Conservation (phyloP, 371 early-diverging fungal genomes). For the Batkoa obscura region DNA sequence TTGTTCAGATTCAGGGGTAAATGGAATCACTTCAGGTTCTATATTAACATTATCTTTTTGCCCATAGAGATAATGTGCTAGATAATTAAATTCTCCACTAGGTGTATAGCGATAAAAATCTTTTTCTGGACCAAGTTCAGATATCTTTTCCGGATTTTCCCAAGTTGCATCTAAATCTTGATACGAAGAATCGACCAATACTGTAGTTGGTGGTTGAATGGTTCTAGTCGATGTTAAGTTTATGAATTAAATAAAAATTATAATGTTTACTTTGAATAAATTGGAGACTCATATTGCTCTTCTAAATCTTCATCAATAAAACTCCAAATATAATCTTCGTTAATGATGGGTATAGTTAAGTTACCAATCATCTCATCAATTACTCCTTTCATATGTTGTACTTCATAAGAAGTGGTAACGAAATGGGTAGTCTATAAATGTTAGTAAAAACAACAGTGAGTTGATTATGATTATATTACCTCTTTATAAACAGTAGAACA, state of each 20-base stretch:
- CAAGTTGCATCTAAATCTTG: background rate
- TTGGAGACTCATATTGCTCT: background rate
- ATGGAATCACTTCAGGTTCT: background rate
- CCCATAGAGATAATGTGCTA: background rate
- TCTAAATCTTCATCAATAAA: background rate
- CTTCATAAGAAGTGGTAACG: conserved; percentile 4
- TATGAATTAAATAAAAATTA: background rate
- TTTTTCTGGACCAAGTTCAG: too few species aligned
- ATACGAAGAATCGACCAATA: background rate
- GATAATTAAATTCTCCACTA: conserved; percentile 2
- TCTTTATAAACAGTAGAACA: background rate
- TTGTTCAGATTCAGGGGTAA: background rate
- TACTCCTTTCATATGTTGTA: conserved; percentile 4
- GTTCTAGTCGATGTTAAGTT: background rate
- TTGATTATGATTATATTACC: background rate
- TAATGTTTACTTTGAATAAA: background rate
- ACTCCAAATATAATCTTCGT: conserved; percentile 6
- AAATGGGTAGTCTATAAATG: conserved; percentile 5
- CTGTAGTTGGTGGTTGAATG: background rate
- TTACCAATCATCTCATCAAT: conserved; percentile 3
- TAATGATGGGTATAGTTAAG: background rate
- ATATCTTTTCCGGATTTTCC: background rate
- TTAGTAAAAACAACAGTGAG: background rate
- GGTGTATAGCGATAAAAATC: conserved; percentile 1
- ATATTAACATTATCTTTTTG: background rate